Conservation (phyloP, 371 early-diverging fungal species). For the Funneliformis caledonium region DNA sequence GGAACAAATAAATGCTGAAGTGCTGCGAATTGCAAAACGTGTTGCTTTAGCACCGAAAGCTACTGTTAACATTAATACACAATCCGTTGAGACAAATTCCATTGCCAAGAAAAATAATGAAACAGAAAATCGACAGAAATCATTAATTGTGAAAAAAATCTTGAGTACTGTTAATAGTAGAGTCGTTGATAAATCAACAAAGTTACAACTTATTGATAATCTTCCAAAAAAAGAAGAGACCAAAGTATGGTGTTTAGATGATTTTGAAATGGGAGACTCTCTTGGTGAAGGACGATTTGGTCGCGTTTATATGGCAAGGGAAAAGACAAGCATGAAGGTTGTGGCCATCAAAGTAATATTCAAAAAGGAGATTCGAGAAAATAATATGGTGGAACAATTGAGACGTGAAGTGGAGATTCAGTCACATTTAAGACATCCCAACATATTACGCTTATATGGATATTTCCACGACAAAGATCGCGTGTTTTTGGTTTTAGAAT, state of each 20-base stretch:
- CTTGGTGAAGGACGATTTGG: constrained; percentile 99
- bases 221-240: neutral
- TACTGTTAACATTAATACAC: neutral
- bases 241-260: constrained; percentile 78
- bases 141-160: neutral
- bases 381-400: constrained; percentile 84
- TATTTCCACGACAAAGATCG: constrained; percentile 95
- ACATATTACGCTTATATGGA: constrained; percentile 95
- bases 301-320: constrained; percentile 96
- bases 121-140: neutral
- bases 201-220: neutral
- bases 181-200: neutral
- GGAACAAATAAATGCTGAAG: neutral
- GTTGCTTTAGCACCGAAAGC: neutral
- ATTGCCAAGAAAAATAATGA: neutral
- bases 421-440: constrained; percentile 88
- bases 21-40: neutral
- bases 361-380: constrained; percentile 79
- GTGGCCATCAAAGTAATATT: constrained; percentile 94
- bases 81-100: neutral
- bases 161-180: neutral
- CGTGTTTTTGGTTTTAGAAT: constrained; percentile 96
- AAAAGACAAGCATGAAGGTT: constrained; percentile 81
- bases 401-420: constrained; percentile 98
- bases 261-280: constrained; percentile 96